Conservation (phyloP, 139 green algal genomes). For the Haematococcus lacustris region DNA sequence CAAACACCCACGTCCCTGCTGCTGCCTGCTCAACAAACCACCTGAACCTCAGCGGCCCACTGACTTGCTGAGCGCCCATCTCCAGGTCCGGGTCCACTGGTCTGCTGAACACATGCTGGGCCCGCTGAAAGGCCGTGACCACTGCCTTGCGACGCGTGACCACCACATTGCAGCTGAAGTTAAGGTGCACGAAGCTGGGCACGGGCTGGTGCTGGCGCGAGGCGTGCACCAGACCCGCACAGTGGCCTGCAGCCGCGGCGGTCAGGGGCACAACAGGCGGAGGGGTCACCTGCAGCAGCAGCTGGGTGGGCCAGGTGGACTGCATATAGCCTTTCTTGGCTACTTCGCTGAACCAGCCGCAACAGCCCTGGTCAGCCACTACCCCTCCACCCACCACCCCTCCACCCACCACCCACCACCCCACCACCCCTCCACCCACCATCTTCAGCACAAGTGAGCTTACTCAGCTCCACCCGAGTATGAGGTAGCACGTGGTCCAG, state of each 20-base stretch:
- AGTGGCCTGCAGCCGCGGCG: conserved; percentile 35
- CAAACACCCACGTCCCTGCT: no score
- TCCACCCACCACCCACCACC: no score
- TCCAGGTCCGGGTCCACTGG: conserved; percentile 33
- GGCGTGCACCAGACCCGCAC: conserved; percentile 26
- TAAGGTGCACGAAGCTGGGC: conserved; percentile 54
- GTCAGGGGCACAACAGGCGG: no score
- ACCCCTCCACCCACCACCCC: no score
- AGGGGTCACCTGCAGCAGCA: no score
- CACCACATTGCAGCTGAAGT: conserved; percentile 54
- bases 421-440: no score
- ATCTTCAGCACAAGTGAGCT: conserved; percentile 49
- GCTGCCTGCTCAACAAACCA: no score
- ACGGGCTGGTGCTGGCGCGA: conserved; percentile 23
- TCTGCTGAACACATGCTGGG: conserved; percentile 43
- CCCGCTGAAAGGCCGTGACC: conserved; percentile 29
- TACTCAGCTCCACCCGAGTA: conserved; percentile 44
- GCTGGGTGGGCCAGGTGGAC: no score
- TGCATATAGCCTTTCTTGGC: no score
- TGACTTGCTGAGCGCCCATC: conserved; percentile 41
- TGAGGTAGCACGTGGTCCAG: conserved; percentile 69
- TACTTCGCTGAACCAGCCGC: no score
- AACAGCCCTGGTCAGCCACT: no score
- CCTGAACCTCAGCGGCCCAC: no score
- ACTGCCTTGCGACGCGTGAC: conserved; percentile 25